Percentiles rank a stretch among this genome's conserved stretches.
These are phyloP conservation scores for Francoa sonchifolia DNA, from an alignment of 441 rosid species.

Conservation along the genomic window DNA sequence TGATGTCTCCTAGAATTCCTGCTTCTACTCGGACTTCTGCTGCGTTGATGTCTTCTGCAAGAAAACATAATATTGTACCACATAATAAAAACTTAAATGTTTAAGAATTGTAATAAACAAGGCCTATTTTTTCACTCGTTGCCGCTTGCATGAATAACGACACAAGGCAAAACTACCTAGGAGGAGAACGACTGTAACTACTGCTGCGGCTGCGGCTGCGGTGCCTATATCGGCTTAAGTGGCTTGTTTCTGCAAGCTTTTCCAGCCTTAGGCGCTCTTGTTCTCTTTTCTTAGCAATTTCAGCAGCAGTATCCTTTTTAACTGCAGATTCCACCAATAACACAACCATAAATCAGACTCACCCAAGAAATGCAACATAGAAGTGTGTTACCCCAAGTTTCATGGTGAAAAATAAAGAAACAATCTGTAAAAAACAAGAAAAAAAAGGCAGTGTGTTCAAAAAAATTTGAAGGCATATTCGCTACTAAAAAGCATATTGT, in stretches of 20 bases:
- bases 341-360: not conserved
- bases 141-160: too few relatives aligned
- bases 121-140: too few relatives aligned
- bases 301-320: slow-evolving; percentile 89
- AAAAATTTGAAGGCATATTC: not conserved
- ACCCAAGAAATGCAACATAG: too few relatives aligned
- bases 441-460: too few relatives aligned
- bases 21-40: slow-evolving; percentile 53
- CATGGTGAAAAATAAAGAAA: too few relatives aligned
- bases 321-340: slow-evolving; percentile 30
- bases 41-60: slow-evolving; percentile 36
- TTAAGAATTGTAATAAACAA: not conserved
- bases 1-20: slow-evolving; percentile 41
- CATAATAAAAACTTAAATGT: too few relatives aligned
- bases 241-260: slow-evolving; percentile 81
- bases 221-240: slow-evolving; percentile 45
- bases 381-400: too few relatives aligned
- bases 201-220: slow-evolving; percentile 58
- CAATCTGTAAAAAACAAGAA: too few relatives aligned
- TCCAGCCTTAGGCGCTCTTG: slow-evolving; percentile 82
- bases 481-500: slow-evolving; percentile 3
- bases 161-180: slow-evolving; percentile 50
- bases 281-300: slow-evolving; percentile 81
- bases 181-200: slow-evolving; percentile 74
- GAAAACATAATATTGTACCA: slow-evolving; percentile 1